Evolutionary conservation across 1,284 basidiomycete genomes (phyloP).

Genomic region (Ceratobasidium sp.): DNA sequence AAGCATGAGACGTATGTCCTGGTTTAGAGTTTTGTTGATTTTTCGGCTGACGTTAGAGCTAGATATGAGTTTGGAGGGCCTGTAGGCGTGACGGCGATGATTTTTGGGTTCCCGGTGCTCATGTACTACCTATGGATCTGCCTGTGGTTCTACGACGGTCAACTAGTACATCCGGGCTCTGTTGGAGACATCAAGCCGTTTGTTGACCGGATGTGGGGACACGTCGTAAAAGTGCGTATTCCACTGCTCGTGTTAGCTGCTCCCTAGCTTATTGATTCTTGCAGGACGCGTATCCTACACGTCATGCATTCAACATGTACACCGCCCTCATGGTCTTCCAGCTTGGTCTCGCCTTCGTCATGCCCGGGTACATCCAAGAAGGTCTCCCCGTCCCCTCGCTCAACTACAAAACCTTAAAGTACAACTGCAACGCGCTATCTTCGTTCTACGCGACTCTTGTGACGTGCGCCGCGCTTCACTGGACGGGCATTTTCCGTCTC

Average conservation of each 20-base stretch:
- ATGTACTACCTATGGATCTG: conserved; percentile 99
- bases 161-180: conserved; percentile 77
- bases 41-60: not conserved
- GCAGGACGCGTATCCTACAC: conserved; percentile 91
- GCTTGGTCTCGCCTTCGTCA: conserved; percentile 87
- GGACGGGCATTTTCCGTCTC: conserved; percentile 85
- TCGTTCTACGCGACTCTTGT: conserved; percentile 89
- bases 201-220: conserved; percentile 82
- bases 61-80: conserved; percentile 98
- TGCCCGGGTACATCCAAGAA: conserved; percentile 94
- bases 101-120: conserved; percentile 90
- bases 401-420: conserved; percentile 90
- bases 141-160: conserved; percentile 94
- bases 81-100: conserved; percentile 90
- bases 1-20: conserved; percentile 28
- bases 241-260: not conserved
- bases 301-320: conserved; percentile 90
- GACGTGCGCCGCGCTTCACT: conserved; percentile 82
- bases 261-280: not conserved
- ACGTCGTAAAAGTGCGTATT: conserved; percentile 75
- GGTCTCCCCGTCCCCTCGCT: conserved; percentile 93
- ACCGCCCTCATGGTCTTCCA: conserved; percentile 89
- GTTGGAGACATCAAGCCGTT: conserved; percentile 82
- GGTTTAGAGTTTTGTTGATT: not conserved
- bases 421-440: conserved; percentile 96